Evolutionary conservation across 148 eudicot species (phyloP), one percentile per base, ranked within the genome.

Genomic region (Camellia sinensis): DNA sequence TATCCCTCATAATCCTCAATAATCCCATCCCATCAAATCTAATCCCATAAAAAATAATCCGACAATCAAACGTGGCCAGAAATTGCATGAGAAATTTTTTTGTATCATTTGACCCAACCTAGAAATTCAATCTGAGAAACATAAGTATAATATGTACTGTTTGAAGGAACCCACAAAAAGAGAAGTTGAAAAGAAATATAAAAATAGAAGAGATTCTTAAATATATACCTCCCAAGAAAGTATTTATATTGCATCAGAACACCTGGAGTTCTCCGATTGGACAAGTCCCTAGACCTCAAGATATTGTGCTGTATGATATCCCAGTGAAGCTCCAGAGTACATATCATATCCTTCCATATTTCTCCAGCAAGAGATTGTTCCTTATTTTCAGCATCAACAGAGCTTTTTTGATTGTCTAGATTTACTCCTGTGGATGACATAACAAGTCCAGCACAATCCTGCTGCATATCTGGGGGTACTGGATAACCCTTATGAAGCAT

Each of bases 151-250:
- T 54, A 41, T 41, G 3, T 19, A 41, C 53, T 37, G 14, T 2
- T 57, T 37, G 77, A 60, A 60, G 67, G 10, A 75, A n/a, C 78
- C 7, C 18, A 19, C 9, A 52, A 21, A 69, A 3, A 50, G 7
- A 67, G 45, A 1, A 13, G 44, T 7, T 18, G 5, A 18, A 73
- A 65, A 22, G 3, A 50, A 19, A 54, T 54, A 62, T 12, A 66
- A 37, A 73, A 81, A 75, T 8, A 22, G 22, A 29, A 19, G 40
- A 3, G 52, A 78, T 53, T 37, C 5, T 61, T 18, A 83, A 80
- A 57, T 10, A 73, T 70, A 40, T 80, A 89, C 99, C 99, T 91
- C 72, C 98, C 99, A 81, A 97, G 89, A 80, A 94, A 97, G 83
- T 91, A 92, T 85, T 87, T 94, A 80, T 92, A 97, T 54, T 94